Percentiles rank a stretch among this genome's conserved stretches.
Conservation (phyloP, 768 basidiomycete species). For the Lepiota venenata region DNA sequence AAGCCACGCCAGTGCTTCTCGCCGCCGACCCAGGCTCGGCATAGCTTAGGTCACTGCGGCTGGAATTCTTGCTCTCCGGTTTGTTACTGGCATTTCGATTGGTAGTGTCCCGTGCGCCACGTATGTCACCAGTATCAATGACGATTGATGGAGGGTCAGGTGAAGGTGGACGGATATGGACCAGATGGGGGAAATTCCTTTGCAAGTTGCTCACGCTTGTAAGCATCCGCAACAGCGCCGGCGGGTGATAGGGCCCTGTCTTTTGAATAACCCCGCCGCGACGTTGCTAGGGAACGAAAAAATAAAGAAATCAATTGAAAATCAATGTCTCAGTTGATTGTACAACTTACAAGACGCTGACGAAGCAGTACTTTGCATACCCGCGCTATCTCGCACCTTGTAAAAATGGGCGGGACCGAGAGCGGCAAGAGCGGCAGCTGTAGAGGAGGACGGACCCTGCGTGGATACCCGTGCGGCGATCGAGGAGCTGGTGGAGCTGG, state of each 20-base stretch:
- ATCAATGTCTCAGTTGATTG: not conserved
- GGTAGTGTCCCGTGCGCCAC: not conserved
- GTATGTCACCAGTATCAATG: not conserved
- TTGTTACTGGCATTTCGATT: not conserved
- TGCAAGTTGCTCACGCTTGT: slow-evolving; percentile 2
- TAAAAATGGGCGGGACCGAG: no score
- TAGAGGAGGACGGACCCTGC: no score
- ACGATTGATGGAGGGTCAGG: not conserved
- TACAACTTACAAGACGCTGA: no score
- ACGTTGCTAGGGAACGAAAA: not conserved
- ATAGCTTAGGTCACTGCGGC: not conserved
- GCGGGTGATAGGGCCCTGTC: slow-evolving; percentile 6
- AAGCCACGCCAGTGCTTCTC: not conserved
- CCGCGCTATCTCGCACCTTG: no score
- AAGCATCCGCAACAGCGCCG: slow-evolving; percentile 6
- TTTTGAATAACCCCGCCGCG: not conserved
- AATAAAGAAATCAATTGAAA: not conserved
- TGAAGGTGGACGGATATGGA: not conserved
- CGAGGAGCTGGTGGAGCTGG: not conserved
- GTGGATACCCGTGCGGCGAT: no score
- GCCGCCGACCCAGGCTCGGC: not conserved
- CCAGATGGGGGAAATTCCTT: not conserved
- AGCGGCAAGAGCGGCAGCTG: no score
- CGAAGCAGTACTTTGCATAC: no score
- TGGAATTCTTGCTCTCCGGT: not conserved